Evolutionary conservation across 371 early-diverging fungal genomes (phyloP).

Genomic region (Lichtheimia ramosa): DNA sequence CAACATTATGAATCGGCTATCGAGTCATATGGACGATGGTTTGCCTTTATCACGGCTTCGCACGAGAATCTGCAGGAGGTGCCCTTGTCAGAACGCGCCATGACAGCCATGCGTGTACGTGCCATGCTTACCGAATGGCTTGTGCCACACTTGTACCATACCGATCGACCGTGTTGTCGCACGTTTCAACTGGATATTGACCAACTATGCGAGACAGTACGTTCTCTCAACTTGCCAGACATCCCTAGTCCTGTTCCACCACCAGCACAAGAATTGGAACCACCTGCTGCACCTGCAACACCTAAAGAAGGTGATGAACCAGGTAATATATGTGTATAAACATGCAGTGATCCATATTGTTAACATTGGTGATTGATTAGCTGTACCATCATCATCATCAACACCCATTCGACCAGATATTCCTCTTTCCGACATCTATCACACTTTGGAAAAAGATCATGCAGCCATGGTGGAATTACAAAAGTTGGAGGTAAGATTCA

Average conservation of each 20-base stretch:
- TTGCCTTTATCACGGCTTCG: conserved; percentile 43
- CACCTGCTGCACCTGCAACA: neutral
- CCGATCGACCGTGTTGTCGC: conserved; percentile 40
- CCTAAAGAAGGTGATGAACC: conserved; percentile 4
- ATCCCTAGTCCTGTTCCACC: neutral
- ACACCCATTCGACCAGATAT: conserved; percentile 11
- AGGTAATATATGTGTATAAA: neutral
- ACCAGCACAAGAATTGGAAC: neutral
- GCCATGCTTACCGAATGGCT: conserved; percentile 76
- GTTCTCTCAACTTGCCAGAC: conserved; percentile 9
- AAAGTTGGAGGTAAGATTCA: conserved; percentile 47
- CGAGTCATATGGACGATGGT: conserved; percentile 44
- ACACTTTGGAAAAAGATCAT: conserved; percentile 78
- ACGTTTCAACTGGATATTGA: conserved; percentile 20
- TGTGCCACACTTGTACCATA: conserved; percentile 51
- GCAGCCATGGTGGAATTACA: conserved; percentile 68
- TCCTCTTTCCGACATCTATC: conserved; percentile 73
- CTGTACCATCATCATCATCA: too few relatives aligned
- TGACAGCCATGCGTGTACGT: conserved; percentile 63
- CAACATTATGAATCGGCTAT: conserved; percentile 44
- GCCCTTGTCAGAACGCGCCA: conserved; percentile 14
- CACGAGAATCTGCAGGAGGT: conserved; percentile 9
- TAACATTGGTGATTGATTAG: too few relatives aligned
- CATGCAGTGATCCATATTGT: too few relatives aligned
- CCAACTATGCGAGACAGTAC: conserved; percentile 10